phyloP scores from a whole-genome alignment of 306 rosid genomes.

The Pyrus pyrifolia region DNA sequence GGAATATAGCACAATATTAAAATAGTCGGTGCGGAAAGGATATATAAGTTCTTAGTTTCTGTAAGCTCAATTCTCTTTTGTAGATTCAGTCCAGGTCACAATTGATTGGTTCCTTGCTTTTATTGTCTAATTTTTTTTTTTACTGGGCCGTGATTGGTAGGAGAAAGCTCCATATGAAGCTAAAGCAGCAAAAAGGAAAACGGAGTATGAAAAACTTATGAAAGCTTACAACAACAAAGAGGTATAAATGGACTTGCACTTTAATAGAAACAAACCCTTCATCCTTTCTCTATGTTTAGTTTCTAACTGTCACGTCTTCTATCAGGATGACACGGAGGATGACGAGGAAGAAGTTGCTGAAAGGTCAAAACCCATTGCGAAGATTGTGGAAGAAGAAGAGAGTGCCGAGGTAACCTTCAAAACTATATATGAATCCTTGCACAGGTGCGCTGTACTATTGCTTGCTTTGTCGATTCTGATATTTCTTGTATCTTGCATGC shows the following conservation, averaged over 20 bases:
- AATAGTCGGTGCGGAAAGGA: not conserved
- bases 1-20: slow-evolving; percentile 1
- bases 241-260: not conserved
- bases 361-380: slow-evolving; percentile 5
- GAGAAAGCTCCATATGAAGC: slow-evolving; percentile 21
- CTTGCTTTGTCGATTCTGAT: not conserved
- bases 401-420: slow-evolving; percentile 10
- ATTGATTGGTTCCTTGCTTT: not conserved
- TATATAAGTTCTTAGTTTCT: not conserved
- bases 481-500: not conserved
- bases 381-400: slow-evolving; percentile 2
- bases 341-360: slow-evolving; percentile 12
- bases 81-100: not conserved
- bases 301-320: not conserved
- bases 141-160: not conserved
- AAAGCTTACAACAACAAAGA: slow-evolving; percentile 17
- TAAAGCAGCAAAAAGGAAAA: slow-evolving; percentile 16
- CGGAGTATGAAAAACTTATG: slow-evolving; percentile 12
- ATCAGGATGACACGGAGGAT: slow-evolving; percentile 8
- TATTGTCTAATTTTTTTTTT: not conserved
- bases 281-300: not conserved
- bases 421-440: not conserved
- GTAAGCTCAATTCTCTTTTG: not conserved
- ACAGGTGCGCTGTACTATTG: not conserved
- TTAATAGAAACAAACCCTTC: not conserved